Conservation (phyloP, 1,284 basidiomycete genomes). For the Cryptococcus sp. region DNA sequence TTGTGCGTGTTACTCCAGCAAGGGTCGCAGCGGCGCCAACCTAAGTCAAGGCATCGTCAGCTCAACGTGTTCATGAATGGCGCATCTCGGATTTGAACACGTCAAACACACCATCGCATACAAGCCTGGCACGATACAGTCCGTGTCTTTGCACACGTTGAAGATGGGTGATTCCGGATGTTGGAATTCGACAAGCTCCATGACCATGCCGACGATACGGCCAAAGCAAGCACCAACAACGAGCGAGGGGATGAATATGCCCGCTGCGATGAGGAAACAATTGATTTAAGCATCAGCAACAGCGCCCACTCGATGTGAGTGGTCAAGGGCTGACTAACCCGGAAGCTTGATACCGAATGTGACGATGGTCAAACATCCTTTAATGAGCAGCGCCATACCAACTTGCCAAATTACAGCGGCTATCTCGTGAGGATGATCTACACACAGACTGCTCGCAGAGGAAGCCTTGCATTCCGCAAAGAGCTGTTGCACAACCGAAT, state of each 20-base stretch:
- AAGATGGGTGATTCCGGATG: slow-evolving; percentile 69
- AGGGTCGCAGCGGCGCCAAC: slow-evolving; percentile 85
- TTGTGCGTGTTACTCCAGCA: slow-evolving; percentile 73
- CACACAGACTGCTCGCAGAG: slow-evolving; percentile 70
- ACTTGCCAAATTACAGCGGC: slow-evolving; percentile 70
- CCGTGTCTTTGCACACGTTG: slow-evolving; percentile 59
- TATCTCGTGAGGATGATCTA: slow-evolving; percentile 65
- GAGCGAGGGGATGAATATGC: slow-evolving; percentile 95
- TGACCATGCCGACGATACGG: slow-evolving; percentile 77
- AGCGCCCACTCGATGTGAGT: neutral
- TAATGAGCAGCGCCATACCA: slow-evolving; percentile 73
- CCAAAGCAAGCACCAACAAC: slow-evolving; percentile 97
- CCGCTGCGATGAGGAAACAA: slow-evolving; percentile 58
- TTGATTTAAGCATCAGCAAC: slow-evolving; percentile 16
- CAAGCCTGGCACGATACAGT: slow-evolving; percentile 68
- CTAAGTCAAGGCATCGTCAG: slow-evolving; percentile 8
- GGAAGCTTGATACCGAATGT: slow-evolving; percentile 94
- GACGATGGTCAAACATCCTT: slow-evolving; percentile 78
- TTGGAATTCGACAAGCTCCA: slow-evolving; percentile 75
- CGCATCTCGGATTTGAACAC: neutral
- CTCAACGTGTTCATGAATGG: too few species aligned
- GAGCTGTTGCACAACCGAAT: slow-evolving; percentile 58
- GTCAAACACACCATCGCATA: slow-evolving; percentile 69
- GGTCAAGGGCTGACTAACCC: slow-evolving; percentile 25
- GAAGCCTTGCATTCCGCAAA: slow-evolving; percentile 78